Conservation (phyloP, 1,284 basidiomycete species). For the Jaminaea rosea region DNA sequence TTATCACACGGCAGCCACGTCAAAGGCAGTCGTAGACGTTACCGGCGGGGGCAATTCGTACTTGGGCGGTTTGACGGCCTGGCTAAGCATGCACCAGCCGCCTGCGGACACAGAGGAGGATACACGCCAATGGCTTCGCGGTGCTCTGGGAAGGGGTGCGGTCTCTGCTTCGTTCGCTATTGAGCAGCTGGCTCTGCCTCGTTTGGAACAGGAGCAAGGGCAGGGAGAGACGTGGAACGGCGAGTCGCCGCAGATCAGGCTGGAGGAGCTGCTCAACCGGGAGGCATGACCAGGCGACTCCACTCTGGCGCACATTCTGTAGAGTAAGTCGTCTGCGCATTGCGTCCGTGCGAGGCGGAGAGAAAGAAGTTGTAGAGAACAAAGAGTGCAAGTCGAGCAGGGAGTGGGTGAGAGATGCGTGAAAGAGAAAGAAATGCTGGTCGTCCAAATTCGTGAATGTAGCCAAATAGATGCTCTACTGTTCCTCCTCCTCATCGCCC, state of each 20-base stretch:
- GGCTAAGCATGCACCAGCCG: background rate
- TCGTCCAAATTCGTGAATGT: too few species aligned
- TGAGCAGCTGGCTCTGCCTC: slow-evolving; percentile 1
- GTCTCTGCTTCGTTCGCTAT: slow-evolving; percentile 2
- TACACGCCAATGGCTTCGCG: background rate
- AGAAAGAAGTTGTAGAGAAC: too few species aligned
- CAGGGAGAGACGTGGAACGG: slow-evolving; percentile 1
- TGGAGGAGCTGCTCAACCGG: background rate
- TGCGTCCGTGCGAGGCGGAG: background rate
- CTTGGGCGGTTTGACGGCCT: slow-evolving; percentile 5
- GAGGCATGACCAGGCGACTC: too few species aligned
- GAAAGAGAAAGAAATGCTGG: too few species aligned
- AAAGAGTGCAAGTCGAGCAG: too few species aligned
- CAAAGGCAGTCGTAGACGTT: slow-evolving; percentile 4
- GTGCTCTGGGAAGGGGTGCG: background rate
- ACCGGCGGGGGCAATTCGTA: slow-evolving; percentile 9
- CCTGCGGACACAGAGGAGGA: background rate
- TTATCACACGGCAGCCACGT: slow-evolving; percentile 2
- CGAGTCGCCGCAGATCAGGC: background rate
- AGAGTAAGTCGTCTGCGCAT: too few species aligned
- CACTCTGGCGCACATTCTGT: too few species aligned
- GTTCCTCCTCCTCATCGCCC: too few species aligned
- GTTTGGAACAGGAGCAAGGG: too few species aligned
- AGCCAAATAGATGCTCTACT: too few species aligned
- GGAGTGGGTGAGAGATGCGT: too few species aligned